Evolutionary conservation across 768 basidiomycete species (phyloP).

Genomic region (Russula griseocarnosa): DNA sequence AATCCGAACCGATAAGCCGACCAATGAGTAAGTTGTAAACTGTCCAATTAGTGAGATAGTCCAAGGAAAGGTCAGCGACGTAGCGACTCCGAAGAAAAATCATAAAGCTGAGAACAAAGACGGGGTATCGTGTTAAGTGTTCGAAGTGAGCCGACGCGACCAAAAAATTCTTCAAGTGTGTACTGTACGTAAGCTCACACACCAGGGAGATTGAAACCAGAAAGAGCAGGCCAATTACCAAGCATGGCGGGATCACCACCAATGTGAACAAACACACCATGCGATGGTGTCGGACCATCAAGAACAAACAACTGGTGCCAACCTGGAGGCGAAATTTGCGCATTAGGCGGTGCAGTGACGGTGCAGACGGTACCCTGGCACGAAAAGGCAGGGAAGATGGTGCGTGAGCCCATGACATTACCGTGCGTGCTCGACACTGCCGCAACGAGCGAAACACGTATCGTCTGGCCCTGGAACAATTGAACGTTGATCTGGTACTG

Average conservation of each 20-base stretch:
- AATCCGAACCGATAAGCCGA: not conserved
- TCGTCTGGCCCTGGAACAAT: conserved; percentile 39
- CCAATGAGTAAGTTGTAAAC: not conserved
- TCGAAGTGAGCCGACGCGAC: not conserved
- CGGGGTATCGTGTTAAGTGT: not conserved
- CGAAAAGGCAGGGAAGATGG: conserved; percentile 68
- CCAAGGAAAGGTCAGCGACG: no score
- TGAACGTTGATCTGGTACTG: conserved; percentile 48
- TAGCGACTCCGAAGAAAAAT: not conserved
- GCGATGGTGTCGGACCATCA: conserved; percentile 75
- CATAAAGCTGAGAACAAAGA: not conserved
- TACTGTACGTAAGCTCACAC: conserved; percentile 35
- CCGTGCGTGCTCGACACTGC: conserved; percentile 76
- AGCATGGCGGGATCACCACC: conserved; percentile 68
- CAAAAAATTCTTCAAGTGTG: conserved; percentile 47
- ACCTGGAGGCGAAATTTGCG: conserved; percentile 62
- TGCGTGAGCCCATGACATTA: conserved; percentile 68
- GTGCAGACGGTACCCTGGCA: conserved; percentile 69
- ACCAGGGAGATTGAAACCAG: conserved; percentile 67
- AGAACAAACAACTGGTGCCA: conserved; percentile 76
- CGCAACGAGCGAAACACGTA: conserved; percentile 66
- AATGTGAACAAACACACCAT: conserved; percentile 69
- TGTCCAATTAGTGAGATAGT: not conserved
- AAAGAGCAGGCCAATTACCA: conserved; percentile 68
- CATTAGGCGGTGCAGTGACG: conserved; percentile 72